These are phyloP conservation scores for Nothophaeocryptopus gaeumannii DNA, from an alignment of 2,329 filamentous ascomycete genomes.

Conservation along the genomic window DNA sequence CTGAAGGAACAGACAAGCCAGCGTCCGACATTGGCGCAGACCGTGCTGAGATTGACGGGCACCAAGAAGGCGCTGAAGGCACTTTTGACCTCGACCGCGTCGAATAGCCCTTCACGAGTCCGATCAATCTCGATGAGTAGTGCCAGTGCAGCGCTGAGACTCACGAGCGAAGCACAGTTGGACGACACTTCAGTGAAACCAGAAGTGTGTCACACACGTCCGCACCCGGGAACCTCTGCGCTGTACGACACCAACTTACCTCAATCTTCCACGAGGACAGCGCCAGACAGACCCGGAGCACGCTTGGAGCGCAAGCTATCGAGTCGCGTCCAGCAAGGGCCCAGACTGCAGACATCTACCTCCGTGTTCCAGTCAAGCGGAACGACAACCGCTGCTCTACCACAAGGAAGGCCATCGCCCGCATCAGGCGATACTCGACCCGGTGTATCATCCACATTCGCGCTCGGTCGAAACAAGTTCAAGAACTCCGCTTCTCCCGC, in stretches of 20 bases:
- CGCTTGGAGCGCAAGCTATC: neutral
- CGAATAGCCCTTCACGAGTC: neutral
- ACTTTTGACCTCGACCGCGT: too few species aligned
- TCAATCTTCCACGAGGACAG: neutral
- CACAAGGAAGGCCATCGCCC: slow-evolving; percentile 15
- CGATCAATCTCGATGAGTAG: slow-evolving; percentile 6
- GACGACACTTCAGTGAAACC: neutral
- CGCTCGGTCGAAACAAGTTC: neutral
- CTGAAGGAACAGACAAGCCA: slow-evolving; percentile 1
- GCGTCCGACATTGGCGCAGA: slow-evolving; percentile 12
- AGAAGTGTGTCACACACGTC: neutral
- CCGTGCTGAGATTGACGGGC: slow-evolving; percentile 18
- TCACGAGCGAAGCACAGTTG: neutral
- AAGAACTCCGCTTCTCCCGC: neutral
- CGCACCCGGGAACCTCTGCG: neutral
- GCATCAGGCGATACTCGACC: too few species aligned
- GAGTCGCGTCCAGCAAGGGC: slow-evolving; percentile 2
- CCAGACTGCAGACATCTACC: slow-evolving; percentile 24
- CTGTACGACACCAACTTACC: neutral
- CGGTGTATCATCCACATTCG: neutral
- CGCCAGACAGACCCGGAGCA: slow-evolving; percentile 1
- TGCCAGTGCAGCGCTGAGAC: neutral
- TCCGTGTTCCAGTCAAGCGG: slow-evolving; percentile 25
- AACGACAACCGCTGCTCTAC: slow-evolving; percentile 10
- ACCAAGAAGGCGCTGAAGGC: slow-evolving; percentile 19